Conservation (phyloP, 108 stramenopile genomes). For the Epithemia pelagica region DNA sequence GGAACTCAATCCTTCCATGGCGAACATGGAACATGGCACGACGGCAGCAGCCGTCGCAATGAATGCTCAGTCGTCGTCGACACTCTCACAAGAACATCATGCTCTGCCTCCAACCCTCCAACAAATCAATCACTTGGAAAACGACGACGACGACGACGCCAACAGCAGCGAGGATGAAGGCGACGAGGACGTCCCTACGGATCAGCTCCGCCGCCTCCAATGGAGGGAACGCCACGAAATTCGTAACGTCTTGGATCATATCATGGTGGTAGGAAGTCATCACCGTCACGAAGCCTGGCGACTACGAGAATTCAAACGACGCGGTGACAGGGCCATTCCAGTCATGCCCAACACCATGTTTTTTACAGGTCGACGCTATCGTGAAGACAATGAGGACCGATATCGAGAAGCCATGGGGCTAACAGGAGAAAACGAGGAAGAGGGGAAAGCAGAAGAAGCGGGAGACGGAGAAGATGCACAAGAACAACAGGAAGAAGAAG, state of each 20-base stretch:
- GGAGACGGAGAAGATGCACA: conserved; percentile 14
- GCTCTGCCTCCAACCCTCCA: too few species aligned
- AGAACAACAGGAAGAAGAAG: conserved; percentile 7
- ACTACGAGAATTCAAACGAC: background rate
- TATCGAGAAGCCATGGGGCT: too few species aligned
- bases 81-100: too few species aligned
- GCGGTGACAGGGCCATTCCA: too few species aligned
- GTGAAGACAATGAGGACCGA: too few species aligned
- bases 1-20: too few species aligned
- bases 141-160: conserved; percentile 2
- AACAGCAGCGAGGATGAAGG: background rate
- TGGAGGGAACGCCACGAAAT: conserved; percentile 5
- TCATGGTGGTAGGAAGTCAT: conserved; percentile 1
- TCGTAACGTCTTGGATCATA: background rate
- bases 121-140: too few species aligned
- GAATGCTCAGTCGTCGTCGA: too few species aligned
- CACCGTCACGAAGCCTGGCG: conserved; percentile 1
- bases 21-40: too few species aligned
- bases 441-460: conserved; percentile 20
- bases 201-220: background rate
- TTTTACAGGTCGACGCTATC: too few species aligned
- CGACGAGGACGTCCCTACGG: background rate
- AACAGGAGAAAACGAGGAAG: conserved; percentile 9
- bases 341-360: too few species aligned
- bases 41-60: too few species aligned